A percentile compares a stretch with the other conserved stretches of the same genome.
Evolutionary conservation across 345 rosid genomes (phyloP).

Genomic region (Carallia brachiata): DNA sequence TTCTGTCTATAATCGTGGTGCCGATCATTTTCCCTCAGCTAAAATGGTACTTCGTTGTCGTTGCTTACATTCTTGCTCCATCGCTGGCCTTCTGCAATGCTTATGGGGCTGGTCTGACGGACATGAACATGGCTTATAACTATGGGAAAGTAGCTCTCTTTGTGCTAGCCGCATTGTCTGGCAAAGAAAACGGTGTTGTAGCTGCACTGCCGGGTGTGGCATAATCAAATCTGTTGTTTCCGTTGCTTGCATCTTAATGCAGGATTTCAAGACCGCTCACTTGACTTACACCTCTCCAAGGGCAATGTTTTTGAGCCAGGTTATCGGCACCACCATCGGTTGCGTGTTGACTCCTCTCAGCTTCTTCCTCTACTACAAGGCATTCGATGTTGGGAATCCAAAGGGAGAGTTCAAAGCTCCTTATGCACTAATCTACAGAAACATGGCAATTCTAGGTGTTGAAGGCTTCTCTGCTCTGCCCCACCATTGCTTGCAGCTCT

Average conservation of each 20-base stretch:
- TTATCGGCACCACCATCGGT: constrained; percentile 70
- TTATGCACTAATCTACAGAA: constrained; percentile 83
- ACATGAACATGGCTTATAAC: constrained; percentile 95
- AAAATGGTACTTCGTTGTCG: constrained; percentile 77
- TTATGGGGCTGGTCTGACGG: constrained; percentile 93
- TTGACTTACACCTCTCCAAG: constrained; percentile 74
- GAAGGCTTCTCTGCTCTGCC: constrained; percentile 68
- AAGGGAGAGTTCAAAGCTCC: constrained; percentile 91
- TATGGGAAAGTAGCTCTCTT: constrained; percentile 94
- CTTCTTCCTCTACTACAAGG: constrained; percentile 85
- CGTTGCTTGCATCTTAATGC: constrained; percentile 87
- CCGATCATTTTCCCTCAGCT: constrained; percentile 90
- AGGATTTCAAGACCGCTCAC: constrained; percentile 91
- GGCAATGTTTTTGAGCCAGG: constrained; percentile 89
- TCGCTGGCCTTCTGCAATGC: constrained; percentile 92
- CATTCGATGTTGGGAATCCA: constrained; percentile 87
- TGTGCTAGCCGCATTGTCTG: constrained; percentile 68
- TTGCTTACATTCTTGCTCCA: constrained; percentile 80
- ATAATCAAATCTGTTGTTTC: constrained; percentile 83
- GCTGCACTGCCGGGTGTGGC: constrained; percentile 96
- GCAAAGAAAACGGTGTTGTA: constrained; percentile 72
- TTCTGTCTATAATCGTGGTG: constrained; percentile 54
- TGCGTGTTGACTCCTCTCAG: constrained; percentile 72
- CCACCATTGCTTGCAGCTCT: constrained; percentile 53
- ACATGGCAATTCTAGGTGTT: constrained; percentile 66